phyloP scores from a whole-genome alignment of 1,284 basidiomycete genomes.

The Trichosporon ovoides region DNA sequence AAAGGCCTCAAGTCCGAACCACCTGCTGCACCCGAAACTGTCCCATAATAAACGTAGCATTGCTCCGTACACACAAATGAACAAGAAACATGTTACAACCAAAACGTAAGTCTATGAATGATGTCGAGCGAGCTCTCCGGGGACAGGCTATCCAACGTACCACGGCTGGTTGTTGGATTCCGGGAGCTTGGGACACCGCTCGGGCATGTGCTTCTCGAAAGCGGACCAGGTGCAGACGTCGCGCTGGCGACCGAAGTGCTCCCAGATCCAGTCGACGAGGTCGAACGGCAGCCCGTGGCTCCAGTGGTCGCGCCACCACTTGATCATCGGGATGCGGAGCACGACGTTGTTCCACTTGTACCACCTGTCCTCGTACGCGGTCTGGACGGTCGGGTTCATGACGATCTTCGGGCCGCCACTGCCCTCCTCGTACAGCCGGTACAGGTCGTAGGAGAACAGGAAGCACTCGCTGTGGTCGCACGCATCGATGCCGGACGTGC shows the following conservation, averaged over 20 bases:
- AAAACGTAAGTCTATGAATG: too few relatives aligned
- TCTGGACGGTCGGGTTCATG: constrained; percentile 53
- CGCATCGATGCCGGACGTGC: constrained; percentile 48
- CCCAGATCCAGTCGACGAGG: constrained; percentile 30
- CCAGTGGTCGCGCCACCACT: constrained; percentile 51
- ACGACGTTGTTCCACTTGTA: constrained; percentile 54
- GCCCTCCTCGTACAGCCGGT: constrained; percentile 51
- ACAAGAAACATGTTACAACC: too few relatives aligned
- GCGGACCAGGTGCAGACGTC: constrained; percentile 38
- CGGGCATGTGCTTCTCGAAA: constrained; percentile 19
- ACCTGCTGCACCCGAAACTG: too few relatives aligned
- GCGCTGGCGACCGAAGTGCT: constrained; percentile 17
- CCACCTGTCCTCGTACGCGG: constrained; percentile 49
- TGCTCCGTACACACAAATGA: too few relatives aligned
- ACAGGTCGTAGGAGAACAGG: constrained; percentile 56
- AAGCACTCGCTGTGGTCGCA: constrained; percentile 58
- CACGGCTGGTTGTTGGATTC: constrained; percentile 18
- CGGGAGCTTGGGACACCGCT: constrained; percentile 26
- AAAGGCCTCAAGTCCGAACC: too few relatives aligned
- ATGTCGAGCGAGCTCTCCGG: too few relatives aligned
- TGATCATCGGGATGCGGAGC: constrained; percentile 50
- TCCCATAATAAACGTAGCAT: too few relatives aligned
- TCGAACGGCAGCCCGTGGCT: constrained; percentile 22
- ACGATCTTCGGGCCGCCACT: constrained; percentile 47
- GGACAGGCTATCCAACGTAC: constrained; percentile 8